These are phyloP conservation scores for Naganishia randhawae DNA, from an alignment of 768 basidiomycete species.

Conservation along the genomic window DNA sequence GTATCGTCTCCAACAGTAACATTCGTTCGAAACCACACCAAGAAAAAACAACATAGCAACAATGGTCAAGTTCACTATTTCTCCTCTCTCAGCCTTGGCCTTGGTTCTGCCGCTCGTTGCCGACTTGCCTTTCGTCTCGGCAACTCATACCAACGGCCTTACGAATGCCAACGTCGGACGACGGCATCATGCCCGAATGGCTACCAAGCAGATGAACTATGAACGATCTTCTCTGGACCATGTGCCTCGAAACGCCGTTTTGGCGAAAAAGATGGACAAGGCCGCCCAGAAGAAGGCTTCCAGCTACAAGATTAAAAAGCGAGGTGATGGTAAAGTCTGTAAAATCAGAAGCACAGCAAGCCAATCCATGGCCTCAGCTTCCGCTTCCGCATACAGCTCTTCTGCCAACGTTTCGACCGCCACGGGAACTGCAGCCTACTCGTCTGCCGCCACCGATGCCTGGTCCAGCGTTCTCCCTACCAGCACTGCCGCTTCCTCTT, in stretches of 20 bases:
- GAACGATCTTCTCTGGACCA: conserved; percentile 3
- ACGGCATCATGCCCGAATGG: conserved; percentile 28
- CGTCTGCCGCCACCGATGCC: conserved; percentile 2
- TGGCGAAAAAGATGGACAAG: conserved; percentile 8
- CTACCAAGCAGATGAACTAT: background rate
- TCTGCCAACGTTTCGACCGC: background rate
- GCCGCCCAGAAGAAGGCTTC: conserved; percentile 5
- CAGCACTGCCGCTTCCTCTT: background rate
- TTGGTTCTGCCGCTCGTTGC: conserved; percentile 14
- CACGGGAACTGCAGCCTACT: background rate
- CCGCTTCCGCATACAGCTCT: background rate
- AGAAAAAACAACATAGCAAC: conserved; percentile 13
- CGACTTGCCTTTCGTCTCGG: conserved; percentile 9
- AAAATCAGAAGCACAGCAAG: background rate
- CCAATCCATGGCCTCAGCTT: background rate
- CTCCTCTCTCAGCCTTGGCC: conserved; percentile 18
- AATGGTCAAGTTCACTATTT: conserved; percentile 23
- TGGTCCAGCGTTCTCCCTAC: conserved; percentile 20
- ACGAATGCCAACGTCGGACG: background rate
- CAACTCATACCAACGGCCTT: conserved; percentile 7
- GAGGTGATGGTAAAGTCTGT: conserved; percentile 22
- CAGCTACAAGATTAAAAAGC: conserved; percentile 24
- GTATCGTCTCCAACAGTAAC: background rate
- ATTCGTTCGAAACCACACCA: conserved; percentile 9
- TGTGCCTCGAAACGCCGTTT: conserved; percentile 5